phyloP scores from a whole-genome alignment of 2,329 filamentous ascomycete species.

The Diaporthe eres region DNA sequence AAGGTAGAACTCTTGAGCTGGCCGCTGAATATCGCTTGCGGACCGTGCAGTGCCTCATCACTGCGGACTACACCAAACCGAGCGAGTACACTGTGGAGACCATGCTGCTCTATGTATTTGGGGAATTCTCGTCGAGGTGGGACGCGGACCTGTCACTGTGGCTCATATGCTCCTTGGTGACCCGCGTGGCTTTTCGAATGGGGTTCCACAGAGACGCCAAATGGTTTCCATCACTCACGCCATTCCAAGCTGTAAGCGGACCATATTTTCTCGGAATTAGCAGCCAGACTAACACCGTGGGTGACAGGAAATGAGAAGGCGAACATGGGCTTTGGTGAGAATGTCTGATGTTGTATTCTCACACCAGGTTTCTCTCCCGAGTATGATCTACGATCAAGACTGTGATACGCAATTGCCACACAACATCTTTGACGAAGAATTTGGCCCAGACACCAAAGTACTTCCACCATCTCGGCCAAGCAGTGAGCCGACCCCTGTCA shows the following conservation, averaged over 20 bases:
- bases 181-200: constrained; percentile 75
- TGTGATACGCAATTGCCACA: constrained; percentile 82
- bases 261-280: background rate
- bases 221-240: constrained; percentile 79
- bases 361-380: constrained; percentile 76
- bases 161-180: constrained; percentile 69
- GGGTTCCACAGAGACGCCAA: constrained; percentile 84
- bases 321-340: constrained; percentile 79
- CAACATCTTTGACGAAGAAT: constrained; percentile 87
- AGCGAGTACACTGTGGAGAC: constrained; percentile 84
- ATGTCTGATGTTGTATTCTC: constrained; percentile 84
- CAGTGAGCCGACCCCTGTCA: constrained; percentile 81
- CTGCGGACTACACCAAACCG: constrained; percentile 83
- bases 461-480: constrained; percentile 77
- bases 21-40: constrained; percentile 77
- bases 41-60: constrained; percentile 83
- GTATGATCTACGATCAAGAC: constrained; percentile 80
- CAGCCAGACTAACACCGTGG: background rate
- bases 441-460: constrained; percentile 76
- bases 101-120: constrained; percentile 80
- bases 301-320: constrained; percentile 76
- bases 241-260: constrained; percentile 76
- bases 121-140: constrained; percentile 80
- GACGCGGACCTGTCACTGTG: constrained; percentile 80
- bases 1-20: constrained; percentile 73